Conservation (phyloP, 2,329 filamentous ascomycete species). For the Xylaria sp. region DNA sequence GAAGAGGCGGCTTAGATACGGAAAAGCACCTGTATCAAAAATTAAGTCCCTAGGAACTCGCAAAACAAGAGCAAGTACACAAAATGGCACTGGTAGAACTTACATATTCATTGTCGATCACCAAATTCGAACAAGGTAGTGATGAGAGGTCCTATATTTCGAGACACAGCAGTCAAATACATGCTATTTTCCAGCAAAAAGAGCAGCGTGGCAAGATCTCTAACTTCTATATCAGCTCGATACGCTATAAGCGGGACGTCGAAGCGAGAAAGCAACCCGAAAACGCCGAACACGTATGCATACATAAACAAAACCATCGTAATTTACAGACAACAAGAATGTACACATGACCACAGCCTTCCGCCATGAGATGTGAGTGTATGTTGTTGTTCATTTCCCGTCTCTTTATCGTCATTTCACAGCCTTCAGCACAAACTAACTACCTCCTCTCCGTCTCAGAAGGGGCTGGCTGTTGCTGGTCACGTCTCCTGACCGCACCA, state of each 20-base stretch:
- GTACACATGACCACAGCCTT: neutral
- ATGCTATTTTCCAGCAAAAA: neutral
- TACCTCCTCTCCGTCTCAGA: conserved; percentile 21
- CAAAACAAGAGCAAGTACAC: neutral
- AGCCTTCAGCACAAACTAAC: neutral
- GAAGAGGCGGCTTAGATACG: neutral
- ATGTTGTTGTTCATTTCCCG: neutral
- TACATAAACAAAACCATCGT: conserved; percentile 8
- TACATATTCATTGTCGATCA: neutral
- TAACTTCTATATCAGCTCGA: conserved; percentile 22
- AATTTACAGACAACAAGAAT: conserved; percentile 3
- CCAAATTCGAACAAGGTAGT: neutral
- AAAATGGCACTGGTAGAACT: neutral
- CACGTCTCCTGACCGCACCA: conserved; percentile 47
- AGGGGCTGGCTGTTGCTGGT: neutral
- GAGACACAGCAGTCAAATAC: neutral
- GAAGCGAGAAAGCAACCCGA: conserved; percentile 19
- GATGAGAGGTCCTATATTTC: neutral
- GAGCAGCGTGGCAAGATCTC: conserved; percentile 21
- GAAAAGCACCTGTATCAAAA: neutral
- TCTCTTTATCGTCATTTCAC: neutral
- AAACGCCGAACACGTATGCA: conserved; percentile 34
- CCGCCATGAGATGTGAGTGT: neutral
- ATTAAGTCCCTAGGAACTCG: neutral
- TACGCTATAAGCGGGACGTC: conserved; percentile 5